phyloP scores from a whole-genome alignment of 768 basidiomycete genomes.

The Asterophora lycoperdoides region DNA sequence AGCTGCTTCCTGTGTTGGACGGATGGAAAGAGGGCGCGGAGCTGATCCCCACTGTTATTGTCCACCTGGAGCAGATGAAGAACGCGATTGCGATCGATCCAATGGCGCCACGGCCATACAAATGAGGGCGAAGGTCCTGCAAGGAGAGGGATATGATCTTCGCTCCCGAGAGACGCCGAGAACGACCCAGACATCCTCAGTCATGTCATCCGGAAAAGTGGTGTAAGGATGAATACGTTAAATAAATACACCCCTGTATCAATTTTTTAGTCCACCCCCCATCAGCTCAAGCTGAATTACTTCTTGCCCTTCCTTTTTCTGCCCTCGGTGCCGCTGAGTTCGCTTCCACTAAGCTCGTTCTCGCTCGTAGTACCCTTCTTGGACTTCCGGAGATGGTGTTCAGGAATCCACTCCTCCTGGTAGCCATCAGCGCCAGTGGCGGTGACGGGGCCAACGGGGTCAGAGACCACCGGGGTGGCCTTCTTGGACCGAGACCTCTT shows the following conservation, averaged over 20 bases:
- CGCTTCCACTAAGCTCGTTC: conserved; percentile 63
- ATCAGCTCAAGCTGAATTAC: conserved; percentile 18
- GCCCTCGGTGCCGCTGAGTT: conserved; percentile 60
- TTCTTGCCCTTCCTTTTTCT: conserved; percentile 53
- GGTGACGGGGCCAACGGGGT: conserved; percentile 54
- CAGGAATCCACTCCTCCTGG: conserved; percentile 91
- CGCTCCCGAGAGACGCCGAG: not conserved
- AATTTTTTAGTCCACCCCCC: conserved; percentile 6
- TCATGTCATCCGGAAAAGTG: not conserved
- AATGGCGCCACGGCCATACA: not conserved
- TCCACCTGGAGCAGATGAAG: not conserved
- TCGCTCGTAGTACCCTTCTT: conserved; percentile 53
- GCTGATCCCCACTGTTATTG: not conserved
- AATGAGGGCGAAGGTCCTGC: not conserved
- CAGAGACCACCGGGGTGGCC: conserved; percentile 39
- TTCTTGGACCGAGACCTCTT: conserved; percentile 55
- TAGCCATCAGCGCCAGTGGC: conserved; percentile 68
- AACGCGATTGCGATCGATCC: conserved; percentile 8
- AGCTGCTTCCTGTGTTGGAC: not conserved
- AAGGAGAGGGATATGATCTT: not conserved
- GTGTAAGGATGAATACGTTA: not conserved
- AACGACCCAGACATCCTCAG: not conserved
- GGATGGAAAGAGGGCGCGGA: conserved; percentile 3
- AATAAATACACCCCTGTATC: conserved; percentile 12
- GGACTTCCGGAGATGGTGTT: conserved; percentile 73